These are phyloP conservation scores for Eucalyptus paniculata DNA, from an alignment of 345 rosid species.

Conservation along the genomic window DNA sequence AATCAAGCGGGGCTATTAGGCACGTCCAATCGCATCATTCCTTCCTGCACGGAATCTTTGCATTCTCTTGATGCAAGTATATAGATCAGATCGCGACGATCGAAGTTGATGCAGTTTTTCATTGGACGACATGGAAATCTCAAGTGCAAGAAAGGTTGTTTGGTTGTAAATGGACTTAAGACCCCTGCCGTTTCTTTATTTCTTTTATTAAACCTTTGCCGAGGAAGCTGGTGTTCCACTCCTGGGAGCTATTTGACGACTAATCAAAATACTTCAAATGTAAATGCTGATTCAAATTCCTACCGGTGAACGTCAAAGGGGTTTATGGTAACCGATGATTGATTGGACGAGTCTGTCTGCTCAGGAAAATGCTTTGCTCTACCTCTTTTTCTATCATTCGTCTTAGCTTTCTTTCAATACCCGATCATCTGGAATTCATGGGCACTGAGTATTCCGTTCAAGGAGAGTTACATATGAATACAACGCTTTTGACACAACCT, in stretches of 20 bases:
- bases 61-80: neutral
- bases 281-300: neutral
- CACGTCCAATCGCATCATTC: neutral
- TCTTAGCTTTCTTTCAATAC: neutral
- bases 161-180: neutral
- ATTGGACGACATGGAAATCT: neutral
- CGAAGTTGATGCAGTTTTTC: neutral
- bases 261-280: neutral
- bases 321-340: neutral
- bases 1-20: neutral
- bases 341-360: neutral
- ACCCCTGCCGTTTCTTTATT: neutral
- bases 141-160: neutral
- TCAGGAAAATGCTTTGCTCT: neutral
- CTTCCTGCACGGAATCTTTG: neutral
- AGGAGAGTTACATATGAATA: neutral
- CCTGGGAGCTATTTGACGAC: neutral
- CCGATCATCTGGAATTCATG: neutral
- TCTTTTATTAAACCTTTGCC: neutral
- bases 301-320: neutral
- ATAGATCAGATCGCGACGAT: neutral
- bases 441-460: neutral
- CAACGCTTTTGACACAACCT: too few species aligned
- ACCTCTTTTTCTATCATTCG: too few species aligned
- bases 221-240: neutral